phyloP scores from a whole-genome alignment of 768 basidiomycete genomes.

The Suillus americanus region DNA sequence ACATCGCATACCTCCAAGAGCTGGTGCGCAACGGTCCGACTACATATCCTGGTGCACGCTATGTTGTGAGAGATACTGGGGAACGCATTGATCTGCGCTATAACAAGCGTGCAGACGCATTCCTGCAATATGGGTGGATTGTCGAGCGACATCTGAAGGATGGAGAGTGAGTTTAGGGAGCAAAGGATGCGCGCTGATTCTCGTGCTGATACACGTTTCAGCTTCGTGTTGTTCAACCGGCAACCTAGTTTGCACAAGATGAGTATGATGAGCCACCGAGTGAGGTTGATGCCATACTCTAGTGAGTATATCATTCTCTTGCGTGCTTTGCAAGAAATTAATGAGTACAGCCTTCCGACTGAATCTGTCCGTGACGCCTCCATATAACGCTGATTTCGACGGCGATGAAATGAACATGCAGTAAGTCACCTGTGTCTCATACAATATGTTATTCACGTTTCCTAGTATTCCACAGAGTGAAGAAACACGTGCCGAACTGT shows the following conservation, averaged over 20 bases:
- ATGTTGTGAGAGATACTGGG: conserved; percentile 95
- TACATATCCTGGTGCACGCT: conserved; percentile 93
- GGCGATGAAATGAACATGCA: conserved; percentile 99
- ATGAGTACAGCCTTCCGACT: conserved; percentile 79
- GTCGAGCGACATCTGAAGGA: conserved; percentile 97
- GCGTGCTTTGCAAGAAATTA: conserved; percentile 3
- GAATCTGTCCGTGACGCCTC: conserved; percentile 96
- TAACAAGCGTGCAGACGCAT: conserved; percentile 93
- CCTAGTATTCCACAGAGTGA: conserved; percentile 93
- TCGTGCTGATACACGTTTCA: conserved; percentile 31
- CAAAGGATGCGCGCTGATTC: neutral
- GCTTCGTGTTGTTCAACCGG: conserved; percentile 94
- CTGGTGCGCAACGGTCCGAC: conserved; percentile 94
- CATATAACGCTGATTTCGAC: conserved; percentile 99
- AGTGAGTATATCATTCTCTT: conserved; percentile 54
- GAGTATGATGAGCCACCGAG: conserved; percentile 99
- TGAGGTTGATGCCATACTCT: conserved; percentile 96
- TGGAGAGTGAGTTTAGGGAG: conserved; percentile 77
- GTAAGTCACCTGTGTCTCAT: conserved; percentile 50
- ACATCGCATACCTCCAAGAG: conserved; percentile 91
- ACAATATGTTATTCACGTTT: conserved; percentile 12
- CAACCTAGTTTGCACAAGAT: conserved; percentile 99
- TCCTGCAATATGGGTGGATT: conserved; percentile 97
- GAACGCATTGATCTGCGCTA: conserved; percentile 96
- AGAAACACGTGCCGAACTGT: conserved; percentile 97